Evolutionary conservation across 345 rosid species (phyloP).

Genomic region (Tarenaya hassleriana): DNA sequence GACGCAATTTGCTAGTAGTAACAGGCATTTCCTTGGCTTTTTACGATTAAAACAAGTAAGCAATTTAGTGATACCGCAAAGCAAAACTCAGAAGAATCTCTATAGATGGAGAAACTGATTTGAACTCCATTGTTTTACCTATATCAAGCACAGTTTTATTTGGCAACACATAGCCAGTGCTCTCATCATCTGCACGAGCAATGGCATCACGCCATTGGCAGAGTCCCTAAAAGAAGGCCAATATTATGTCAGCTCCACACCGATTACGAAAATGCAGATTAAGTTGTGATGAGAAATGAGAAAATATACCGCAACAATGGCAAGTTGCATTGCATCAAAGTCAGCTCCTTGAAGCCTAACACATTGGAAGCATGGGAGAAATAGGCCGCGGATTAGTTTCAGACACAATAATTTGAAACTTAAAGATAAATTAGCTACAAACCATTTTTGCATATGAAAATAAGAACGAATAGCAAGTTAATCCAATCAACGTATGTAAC

Average conservation of each 20-base stretch:
- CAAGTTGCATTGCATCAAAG: conserved; percentile 71
- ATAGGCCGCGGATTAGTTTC: conserved; percentile 19
- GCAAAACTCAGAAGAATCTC: not conserved
- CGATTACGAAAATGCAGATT: not conserved
- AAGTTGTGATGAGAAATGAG: conserved; percentile 10
- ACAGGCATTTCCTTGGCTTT: conserved; percentile 87
- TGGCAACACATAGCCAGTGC: conserved; percentile 85
- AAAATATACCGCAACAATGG: conserved; percentile 73
- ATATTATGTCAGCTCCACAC: conserved; percentile 19
- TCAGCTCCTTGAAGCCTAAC: conserved; percentile 60
- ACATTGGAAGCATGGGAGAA: conserved; percentile 18
- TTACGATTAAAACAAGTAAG: conserved; percentile 21
- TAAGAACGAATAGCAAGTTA: not conserved
- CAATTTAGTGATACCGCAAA: conserved; percentile 15
- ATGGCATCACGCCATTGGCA: conserved; percentile 75
- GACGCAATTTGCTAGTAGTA: conserved; percentile 46
- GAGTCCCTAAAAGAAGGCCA: conserved; percentile 52
- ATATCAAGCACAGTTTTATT: conserved; percentile 79
- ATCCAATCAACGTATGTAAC: conserved; percentile 22
- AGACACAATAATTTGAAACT: not conserved
- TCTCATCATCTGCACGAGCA: conserved; percentile 85
- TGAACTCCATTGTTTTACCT: no score
- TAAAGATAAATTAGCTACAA: not conserved
- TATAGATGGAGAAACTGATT: conserved; percentile 11
- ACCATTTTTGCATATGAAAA: not conserved